These are phyloP conservation scores for Lactarius sanguifluus DNA, from an alignment of 768 basidiomycete genomes.

Conservation along the genomic window DNA sequence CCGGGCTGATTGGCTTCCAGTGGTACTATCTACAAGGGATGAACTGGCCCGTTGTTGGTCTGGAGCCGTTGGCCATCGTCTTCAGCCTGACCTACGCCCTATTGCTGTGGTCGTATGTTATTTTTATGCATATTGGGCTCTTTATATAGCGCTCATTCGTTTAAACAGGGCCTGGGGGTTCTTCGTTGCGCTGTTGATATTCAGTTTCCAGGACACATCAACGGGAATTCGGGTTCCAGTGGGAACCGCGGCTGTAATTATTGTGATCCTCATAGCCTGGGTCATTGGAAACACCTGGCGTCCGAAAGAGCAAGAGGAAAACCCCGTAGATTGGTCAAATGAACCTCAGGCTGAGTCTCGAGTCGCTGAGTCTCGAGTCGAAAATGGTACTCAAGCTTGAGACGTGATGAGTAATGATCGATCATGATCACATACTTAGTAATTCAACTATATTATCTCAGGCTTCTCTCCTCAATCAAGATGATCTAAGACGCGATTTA, in stretches of 20 bases:
- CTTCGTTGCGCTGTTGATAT: too few relatives aligned
- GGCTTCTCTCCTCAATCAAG: too few relatives aligned
- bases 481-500: too few relatives aligned
- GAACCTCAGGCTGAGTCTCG: too few relatives aligned
- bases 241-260: not conserved
- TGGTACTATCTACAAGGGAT: constrained; percentile 32
- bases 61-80: constrained; percentile 26
- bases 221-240: not conserved
- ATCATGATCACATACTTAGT: too few relatives aligned
- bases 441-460: too few relatives aligned
- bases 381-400: not conserved
- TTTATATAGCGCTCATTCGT: too few relatives aligned
- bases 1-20: constrained; percentile 22
- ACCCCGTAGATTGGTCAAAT: not conserved
- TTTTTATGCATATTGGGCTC: too few relatives aligned
- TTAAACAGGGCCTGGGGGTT: constrained; percentile 30
- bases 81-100: too few relatives aligned
- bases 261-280: constrained; percentile 5
- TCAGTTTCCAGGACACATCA: constrained; percentile 3
- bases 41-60: constrained; percentile 38
- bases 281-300: constrained; percentile 15
- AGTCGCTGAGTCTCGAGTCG: too few relatives aligned
- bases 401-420: too few relatives aligned
- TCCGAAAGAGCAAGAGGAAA: not conserved
- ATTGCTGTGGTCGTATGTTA: too few relatives aligned